Percentiles rank a stretch among this genome's conserved stretches.
phyloP scores from a whole-genome alignment of 1,284 basidiomycete genomes.

The Sutorius eximius region DNA sequence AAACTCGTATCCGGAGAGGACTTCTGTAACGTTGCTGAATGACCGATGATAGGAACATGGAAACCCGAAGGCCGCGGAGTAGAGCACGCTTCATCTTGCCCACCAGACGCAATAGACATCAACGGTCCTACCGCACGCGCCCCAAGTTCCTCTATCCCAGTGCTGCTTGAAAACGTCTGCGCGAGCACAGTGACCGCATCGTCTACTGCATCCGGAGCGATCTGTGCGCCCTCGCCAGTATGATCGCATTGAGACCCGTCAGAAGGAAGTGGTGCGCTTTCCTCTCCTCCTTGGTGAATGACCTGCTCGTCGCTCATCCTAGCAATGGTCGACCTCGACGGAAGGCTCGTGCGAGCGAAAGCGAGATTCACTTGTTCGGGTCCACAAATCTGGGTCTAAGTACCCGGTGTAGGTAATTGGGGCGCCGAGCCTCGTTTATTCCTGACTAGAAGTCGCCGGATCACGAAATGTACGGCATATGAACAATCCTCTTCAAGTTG shows the following conservation, averaged over 20 bases:
- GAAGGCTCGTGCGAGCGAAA: background rate
- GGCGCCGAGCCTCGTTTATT: background rate
- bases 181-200: background rate
- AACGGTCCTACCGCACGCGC: background rate
- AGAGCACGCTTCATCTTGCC: background rate
- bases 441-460: background rate
- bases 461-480: constrained; percentile 15
- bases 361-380: constrained; percentile 2
- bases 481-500: background rate
- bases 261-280: background rate
- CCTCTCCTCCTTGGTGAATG: background rate
- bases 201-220: background rate
- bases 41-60: background rate
- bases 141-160: background rate
- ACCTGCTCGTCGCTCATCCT: constrained; percentile 7
- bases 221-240: background rate
- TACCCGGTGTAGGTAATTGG: constrained; percentile 12
- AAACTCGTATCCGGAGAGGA: background rate
- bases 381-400: constrained; percentile 5
- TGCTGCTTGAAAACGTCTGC: background rate
- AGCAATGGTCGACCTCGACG: background rate
- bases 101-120: background rate
- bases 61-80: background rate
- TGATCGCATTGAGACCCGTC: background rate
- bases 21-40: background rate